phyloP scores from a whole-genome alignment of 2,329 filamentous ascomycete genomes.

The Ploettnerulaceae sp. region DNA sequence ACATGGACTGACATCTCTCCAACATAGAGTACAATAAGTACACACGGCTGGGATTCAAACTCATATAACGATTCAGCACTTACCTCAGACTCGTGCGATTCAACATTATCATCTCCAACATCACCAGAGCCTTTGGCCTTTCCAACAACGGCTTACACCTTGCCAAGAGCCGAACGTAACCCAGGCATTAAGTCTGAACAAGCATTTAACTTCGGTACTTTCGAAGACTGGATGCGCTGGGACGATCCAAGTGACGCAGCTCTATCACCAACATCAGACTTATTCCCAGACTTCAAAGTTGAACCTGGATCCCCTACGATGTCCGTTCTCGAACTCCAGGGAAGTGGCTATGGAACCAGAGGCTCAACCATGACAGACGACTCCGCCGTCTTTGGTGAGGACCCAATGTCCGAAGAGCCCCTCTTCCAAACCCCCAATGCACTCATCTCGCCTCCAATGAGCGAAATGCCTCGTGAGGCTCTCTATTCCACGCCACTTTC shows the following conservation, averaged over 20 bases:
- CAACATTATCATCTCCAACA: constrained; percentile 26
- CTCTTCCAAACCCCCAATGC: constrained; percentile 26
- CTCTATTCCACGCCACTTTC: constrained; percentile 31
- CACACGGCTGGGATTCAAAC: constrained; percentile 23
- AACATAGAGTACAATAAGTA: constrained; percentile 16
- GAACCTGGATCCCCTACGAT: constrained; percentile 28
- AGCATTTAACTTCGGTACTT: constrained; percentile 28
- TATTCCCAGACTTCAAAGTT: constrained; percentile 29
- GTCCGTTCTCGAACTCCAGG: constrained; percentile 22
- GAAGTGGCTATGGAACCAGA: constrained; percentile 14
- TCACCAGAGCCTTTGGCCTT: constrained; percentile 21
- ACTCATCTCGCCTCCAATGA: constrained; percentile 11
- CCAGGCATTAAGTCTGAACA: constrained; percentile 22
- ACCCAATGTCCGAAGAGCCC: constrained; percentile 24
- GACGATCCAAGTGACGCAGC: constrained; percentile 29
- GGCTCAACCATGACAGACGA: constrained; percentile 20
- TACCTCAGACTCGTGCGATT: constrained; percentile 28
- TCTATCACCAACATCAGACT: constrained; percentile 26
- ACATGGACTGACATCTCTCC: constrained; percentile 11
- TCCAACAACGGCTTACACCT: constrained; percentile 16
- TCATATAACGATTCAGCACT: constrained; percentile 20
- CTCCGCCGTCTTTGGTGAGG: constrained; percentile 26
- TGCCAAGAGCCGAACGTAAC: constrained; percentile 19
- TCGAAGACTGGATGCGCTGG: constrained; percentile 33
- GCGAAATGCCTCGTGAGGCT: constrained; percentile 16